Conservation (phyloP, 257 asterid species). For the Solanum chmielewskii region DNA sequence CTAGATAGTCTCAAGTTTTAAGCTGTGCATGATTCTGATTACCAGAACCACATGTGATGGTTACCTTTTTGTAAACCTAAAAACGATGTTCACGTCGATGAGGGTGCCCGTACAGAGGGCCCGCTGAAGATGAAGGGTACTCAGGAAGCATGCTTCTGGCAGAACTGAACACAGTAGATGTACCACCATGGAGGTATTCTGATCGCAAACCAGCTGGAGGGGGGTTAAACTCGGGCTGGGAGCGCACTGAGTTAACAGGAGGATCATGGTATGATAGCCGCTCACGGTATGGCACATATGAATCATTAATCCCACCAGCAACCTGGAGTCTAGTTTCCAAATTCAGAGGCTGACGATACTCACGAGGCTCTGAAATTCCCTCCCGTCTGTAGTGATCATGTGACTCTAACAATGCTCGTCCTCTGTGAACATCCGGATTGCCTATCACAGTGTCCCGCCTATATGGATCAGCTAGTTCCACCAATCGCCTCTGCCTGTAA, state of each 20-base stretch:
- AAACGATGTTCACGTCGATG: background rate
- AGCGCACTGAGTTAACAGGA: background rate
- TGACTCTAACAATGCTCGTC: background rate
- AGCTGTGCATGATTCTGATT: background rate
- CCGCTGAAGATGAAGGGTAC: background rate
- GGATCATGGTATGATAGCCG: background rate
- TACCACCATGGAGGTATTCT: background rate
- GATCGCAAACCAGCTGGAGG: background rate
- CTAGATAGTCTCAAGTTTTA: background rate
- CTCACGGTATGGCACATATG: background rate
- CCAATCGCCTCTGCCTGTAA: background rate
- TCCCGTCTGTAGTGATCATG: background rate
- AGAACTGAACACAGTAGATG: background rate
- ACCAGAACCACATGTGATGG: background rate
- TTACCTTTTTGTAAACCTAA: background rate
- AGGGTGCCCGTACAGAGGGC: background rate
- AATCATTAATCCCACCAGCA: background rate
- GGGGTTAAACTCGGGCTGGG: background rate
- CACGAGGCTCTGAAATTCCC: background rate
- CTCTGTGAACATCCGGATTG: background rate
- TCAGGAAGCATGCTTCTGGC: background rate
- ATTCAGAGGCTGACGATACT: background rate
- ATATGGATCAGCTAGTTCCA: background rate
- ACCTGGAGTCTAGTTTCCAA: background rate
- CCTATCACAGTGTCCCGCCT: background rate